Evolutionary conservation across 148 eudicot species (phyloP).

Genomic region (Spergularia marina): DNA sequence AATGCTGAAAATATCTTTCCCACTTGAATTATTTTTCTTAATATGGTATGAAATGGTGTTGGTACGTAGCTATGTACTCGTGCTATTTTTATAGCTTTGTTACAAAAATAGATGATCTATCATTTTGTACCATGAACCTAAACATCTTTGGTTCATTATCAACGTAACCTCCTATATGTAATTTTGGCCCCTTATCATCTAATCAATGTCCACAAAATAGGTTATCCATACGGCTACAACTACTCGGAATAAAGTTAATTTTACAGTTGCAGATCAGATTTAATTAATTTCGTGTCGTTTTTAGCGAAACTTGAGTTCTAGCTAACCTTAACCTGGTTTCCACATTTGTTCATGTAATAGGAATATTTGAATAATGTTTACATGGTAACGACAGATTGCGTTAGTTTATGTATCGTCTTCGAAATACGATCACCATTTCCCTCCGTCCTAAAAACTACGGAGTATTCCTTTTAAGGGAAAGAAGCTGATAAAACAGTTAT

Average conservation of each 20-base stretch:
- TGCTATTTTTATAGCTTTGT: neutral
- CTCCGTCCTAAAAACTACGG: too few relatives aligned
- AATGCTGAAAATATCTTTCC: neutral
- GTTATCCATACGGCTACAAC: neutral
- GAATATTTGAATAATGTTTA: neutral
- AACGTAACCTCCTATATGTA: conserved; percentile 1
- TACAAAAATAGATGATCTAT: neutral
- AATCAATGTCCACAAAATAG: neutral
- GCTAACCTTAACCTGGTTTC: neutral
- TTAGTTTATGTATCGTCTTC: too few relatives aligned
- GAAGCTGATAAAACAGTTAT: conserved; percentile 13
- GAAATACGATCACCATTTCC: too few relatives aligned
- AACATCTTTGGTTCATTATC: neutral
- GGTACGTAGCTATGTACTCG: neutral
- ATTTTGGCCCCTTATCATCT: neutral
- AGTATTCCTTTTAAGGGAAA: neutral
- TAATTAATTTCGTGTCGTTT: neutral
- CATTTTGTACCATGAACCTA: neutral
- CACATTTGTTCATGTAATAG: neutral
- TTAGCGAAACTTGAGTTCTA: neutral
- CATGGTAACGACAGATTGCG: neutral
- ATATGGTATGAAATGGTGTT: conserved; percentile 7
- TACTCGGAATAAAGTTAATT: neutral
- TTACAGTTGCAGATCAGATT: neutral
- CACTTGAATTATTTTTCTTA: conserved; percentile 7